A percentile compares a stretch with the other conserved stretches of the same genome.
These are phyloP conservation scores for Coemansia sp. DNA, from an alignment of 192 early-diverging fungal genomes.

Conservation along the genomic window DNA sequence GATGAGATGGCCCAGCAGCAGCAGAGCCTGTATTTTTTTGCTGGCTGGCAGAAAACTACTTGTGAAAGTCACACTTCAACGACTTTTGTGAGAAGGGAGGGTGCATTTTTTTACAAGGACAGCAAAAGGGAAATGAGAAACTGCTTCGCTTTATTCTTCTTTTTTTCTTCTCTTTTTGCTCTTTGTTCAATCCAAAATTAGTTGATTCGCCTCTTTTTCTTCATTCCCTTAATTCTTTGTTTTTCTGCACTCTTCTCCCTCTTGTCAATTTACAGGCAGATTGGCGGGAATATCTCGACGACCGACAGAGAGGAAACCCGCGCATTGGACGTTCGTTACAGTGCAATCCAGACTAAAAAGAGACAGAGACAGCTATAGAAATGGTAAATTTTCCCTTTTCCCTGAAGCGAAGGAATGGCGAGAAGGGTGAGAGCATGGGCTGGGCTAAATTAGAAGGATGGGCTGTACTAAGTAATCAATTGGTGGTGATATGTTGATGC, in stretches of 20 bases:
- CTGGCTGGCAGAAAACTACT: neutral
- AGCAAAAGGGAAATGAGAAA: neutral
- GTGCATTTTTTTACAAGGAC: too few relatives aligned
- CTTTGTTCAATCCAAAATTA: slow-evolving; percentile 9
- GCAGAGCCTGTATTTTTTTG: neutral
- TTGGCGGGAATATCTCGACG: neutral
- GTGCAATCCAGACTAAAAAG: neutral
- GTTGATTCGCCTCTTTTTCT: slow-evolving; percentile 1
- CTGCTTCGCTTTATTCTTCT: slow-evolving; percentile 3
- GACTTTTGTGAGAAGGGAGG: too few relatives aligned
- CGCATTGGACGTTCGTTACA: neutral
- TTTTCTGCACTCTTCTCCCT: neutral
- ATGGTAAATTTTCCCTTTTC: neutral
- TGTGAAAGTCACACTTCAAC: neutral
- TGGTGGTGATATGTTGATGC: too few relatives aligned
- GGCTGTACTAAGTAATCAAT: neutral
- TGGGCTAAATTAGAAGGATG: neutral
- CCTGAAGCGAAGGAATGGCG: neutral
- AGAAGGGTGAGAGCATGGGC: neutral
- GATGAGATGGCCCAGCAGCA: too few relatives aligned
- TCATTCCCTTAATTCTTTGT: neutral
- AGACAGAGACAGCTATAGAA: neutral
- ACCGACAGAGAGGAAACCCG: neutral
- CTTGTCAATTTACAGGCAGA: slow-evolving; percentile 6
- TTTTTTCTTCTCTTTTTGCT: slow-evolving; percentile 9